Conservation (phyloP, 2,329 filamentous ascomycete species). For the Dendrostoma leiphaemia region DNA sequence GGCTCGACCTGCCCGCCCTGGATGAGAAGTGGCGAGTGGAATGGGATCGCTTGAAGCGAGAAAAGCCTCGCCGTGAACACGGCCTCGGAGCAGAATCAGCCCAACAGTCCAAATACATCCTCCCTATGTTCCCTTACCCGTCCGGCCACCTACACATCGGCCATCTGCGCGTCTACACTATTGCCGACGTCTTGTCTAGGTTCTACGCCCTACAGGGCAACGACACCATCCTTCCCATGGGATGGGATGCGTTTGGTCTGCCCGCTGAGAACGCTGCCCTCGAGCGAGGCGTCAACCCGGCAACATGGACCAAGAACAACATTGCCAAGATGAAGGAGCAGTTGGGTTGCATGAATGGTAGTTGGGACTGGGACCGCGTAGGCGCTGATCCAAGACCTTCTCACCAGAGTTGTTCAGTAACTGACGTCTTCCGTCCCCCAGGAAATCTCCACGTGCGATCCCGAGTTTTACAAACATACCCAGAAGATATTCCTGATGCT, state of each 20-base stretch:
- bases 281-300: constrained; percentile 75
- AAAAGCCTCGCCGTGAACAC: constrained; percentile 15
- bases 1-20: constrained; percentile 45
- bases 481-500: constrained; percentile 82
- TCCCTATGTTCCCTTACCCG: constrained; percentile 93
- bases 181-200: constrained; percentile 80
- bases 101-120: constrained; percentile 59
- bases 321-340: constrained; percentile 85
- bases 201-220: constrained; percentile 73
- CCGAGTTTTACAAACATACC: constrained; percentile 85
- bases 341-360: constrained; percentile 73
- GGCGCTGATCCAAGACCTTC: constrained; percentile 30
- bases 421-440: constrained; percentile 32
- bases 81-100: constrained; percentile 16
- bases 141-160: constrained; percentile 85
- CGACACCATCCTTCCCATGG: constrained; percentile 82
- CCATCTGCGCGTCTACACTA: constrained; percentile 85
- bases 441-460: constrained; percentile 83
- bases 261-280: constrained; percentile 91
- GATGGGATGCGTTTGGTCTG: constrained; percentile 90
- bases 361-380: constrained; percentile 81
- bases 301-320: constrained; percentile 75
- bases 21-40: constrained; percentile 51
- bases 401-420: neutral
- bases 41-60: constrained; percentile 34